Evolutionary conservation across 192 early-diverging fungal genomes (phyloP), one percentile per base, ranked within the genome.

Genomic region (Dissophora ornata): DNA sequence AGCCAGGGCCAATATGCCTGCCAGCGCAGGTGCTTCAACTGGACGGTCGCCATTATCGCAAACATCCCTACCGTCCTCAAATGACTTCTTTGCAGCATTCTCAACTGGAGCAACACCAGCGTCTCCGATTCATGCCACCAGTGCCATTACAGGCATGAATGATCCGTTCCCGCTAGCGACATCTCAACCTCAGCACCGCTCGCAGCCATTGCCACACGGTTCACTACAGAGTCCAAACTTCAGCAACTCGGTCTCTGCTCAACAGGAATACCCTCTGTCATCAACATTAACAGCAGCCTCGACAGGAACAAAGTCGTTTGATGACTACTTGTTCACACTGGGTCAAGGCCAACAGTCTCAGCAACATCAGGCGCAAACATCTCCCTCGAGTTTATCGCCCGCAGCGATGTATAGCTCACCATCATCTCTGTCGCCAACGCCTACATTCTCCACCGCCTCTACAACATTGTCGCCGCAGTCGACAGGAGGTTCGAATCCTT

Each of bases 261-360:
- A 28, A 34, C 24, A 21, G 2, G 12, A 19, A 21, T 12, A 36
- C 7, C 0, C 44, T 18, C 21, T n/a, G 22, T 9, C 40, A 19
- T 3, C 55, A 33, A 30, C 46, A 25, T 15, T 28, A 22, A 19
- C 44, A 55, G 48, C 10, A 22, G 28, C 24, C 15, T 3, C 32
- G 8, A n/a, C 22, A 4, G 71, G 63, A 36, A 33, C 71, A 40
- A 75, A 67, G 38, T 75, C 71, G 7, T 75, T 75, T 46, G 71
- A 75, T 25, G 71, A 75, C 32, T 75, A 67, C 45, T 52, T 75
- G 11, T 67, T 44, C 3, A 38, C 46, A 13, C 21, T 75, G 11
- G 57, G 63, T 0, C 56, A 75, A 30, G 51, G 51, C 2, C 54
- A 65, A 28, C 53, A 32, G 12, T 32, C 29, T 19, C 53, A 55